These are phyloP conservation scores for Tylopilus subfusipes DNA, from an alignment of 768 basidiomycete species.

Conservation along the genomic window DNA sequence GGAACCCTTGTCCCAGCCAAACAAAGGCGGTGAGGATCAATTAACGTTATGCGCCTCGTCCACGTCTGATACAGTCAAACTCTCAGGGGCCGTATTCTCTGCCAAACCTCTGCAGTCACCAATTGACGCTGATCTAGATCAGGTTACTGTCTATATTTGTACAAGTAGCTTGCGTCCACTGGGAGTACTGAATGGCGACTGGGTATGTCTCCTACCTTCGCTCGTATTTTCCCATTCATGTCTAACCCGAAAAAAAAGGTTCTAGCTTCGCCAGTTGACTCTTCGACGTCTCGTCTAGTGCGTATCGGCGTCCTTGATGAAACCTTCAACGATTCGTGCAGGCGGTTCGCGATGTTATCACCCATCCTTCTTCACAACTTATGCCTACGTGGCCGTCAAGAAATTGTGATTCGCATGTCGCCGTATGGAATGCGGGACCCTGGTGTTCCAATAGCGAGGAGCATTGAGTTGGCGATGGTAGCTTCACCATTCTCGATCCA, in stretches of 20 bases:
- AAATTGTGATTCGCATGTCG: slow-evolving; percentile 45
- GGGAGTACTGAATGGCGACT: slow-evolving; percentile 71
- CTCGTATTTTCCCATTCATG: background rate
- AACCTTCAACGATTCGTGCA: slow-evolving; percentile 35
- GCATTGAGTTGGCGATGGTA: slow-evolving; percentile 76
- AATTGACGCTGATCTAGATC: slow-evolving; percentile 39
- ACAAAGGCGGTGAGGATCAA: slow-evolving; percentile 7
- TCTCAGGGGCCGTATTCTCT: slow-evolving; percentile 23
- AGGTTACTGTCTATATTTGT: slow-evolving; percentile 57
- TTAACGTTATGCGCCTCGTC: background rate
- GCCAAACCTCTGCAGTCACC: slow-evolving; percentile 33
- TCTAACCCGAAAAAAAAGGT: slow-evolving; percentile 39
- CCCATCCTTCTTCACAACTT: slow-evolving; percentile 57
- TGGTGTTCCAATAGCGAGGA: slow-evolving; percentile 61
- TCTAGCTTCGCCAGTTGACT: slow-evolving; percentile 39
- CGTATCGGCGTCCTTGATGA: slow-evolving; percentile 54
- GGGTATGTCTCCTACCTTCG: slow-evolving; percentile 46
- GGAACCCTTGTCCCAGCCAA: slow-evolving; percentile 7
- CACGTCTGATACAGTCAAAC: background rate
- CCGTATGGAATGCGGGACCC: slow-evolving; percentile 61
- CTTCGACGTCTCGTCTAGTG: slow-evolving; percentile 47
- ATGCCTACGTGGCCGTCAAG: slow-evolving; percentile 26
- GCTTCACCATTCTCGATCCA: slow-evolving; percentile 69
- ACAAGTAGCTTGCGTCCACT: slow-evolving; percentile 62
- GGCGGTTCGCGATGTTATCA: slow-evolving; percentile 34